Percentiles rank a stretch among this genome's conserved stretches.
phyloP scores from a whole-genome alignment of 108 stramenopile genomes.

The Schizochytrium sp. region DNA sequence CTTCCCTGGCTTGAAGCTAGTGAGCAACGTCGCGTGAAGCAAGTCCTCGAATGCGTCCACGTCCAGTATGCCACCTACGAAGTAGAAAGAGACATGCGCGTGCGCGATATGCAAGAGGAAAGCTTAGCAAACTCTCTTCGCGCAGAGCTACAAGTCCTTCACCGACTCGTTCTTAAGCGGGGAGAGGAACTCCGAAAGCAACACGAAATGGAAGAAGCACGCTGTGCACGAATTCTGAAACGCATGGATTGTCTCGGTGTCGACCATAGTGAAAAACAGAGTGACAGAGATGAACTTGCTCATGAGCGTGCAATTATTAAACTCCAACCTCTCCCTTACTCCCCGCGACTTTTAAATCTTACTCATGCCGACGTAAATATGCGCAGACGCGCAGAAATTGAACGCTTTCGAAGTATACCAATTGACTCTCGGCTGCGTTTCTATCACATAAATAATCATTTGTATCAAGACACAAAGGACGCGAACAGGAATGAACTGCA shows the following conservation, averaged over 20 bases:
- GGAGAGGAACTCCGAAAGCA: conserved; percentile 29
- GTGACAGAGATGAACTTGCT: not conserved
- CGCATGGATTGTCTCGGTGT: conserved; percentile 13
- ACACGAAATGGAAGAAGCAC: not conserved
- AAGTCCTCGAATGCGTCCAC: conserved; percentile 12
- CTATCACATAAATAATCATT: not conserved
- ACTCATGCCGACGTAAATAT: not conserved
- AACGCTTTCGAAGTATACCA: conserved; percentile 1
- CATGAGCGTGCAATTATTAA: not conserved
- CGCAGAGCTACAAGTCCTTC: not conserved
- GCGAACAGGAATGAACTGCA: too few species aligned
- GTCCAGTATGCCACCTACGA: conserved; percentile 18
- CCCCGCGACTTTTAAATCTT: not conserved
- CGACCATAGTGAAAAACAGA: not conserved
- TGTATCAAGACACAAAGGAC: not conserved
- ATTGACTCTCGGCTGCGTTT: not conserved
- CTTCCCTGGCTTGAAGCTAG: not conserved
- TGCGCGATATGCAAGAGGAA: conserved; percentile 25
- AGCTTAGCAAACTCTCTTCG: not conserved
- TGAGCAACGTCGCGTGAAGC: conserved; percentile 15
- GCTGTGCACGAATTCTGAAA: not conserved
- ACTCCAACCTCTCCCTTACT: not conserved
- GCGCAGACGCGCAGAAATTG: not conserved
- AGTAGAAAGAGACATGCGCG: conserved; percentile 26
- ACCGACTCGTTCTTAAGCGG: not conserved